A percentile compares a stretch with the other conserved stretches of the same genome.
Conservation (phyloP, 2,329 filamentous ascomycete genomes). For the Aspergillus felis region DNA sequence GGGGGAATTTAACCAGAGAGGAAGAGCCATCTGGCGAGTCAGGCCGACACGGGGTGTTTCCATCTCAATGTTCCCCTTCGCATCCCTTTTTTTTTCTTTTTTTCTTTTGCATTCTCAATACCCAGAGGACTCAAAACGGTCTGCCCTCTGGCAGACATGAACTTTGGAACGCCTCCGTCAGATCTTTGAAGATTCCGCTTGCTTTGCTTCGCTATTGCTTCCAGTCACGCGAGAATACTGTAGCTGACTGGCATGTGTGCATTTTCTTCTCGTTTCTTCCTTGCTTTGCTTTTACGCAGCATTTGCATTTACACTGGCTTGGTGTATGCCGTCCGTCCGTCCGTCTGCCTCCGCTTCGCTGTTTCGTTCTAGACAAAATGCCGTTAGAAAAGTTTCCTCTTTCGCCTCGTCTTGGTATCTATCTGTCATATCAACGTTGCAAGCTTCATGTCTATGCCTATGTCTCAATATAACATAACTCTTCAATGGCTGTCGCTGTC, state of each 20-base stretch:
- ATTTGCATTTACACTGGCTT: conserved; percentile 21
- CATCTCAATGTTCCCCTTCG: conserved; percentile 3
- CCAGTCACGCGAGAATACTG: background rate
- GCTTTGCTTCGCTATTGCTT: conserved; percentile 1
- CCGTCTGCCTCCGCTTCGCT: conserved; percentile 11
- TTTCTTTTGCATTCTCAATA: conserved; percentile 22
- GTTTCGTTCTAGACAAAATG: conserved; percentile 23
- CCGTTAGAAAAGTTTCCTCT: conserved; percentile 22
- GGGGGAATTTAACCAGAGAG: conserved; percentile 3
- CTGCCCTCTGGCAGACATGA: background rate
- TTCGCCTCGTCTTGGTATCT: background rate
- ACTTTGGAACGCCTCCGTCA: background rate
- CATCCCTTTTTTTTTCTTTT: conserved; percentile 7
- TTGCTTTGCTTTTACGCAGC: conserved; percentile 6
- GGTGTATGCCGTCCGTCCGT: conserved; percentile 21
- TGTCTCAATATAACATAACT: conserved; percentile 9
- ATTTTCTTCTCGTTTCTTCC: conserved; percentile 13
- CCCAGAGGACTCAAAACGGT: conserved; percentile 21
- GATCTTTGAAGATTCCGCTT: background rate
- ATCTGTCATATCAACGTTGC: background rate
- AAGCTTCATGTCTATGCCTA: background rate
- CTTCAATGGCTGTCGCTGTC: conserved; percentile 3
- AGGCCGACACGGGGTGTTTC: conserved; percentile 8
- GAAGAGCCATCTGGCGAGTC: conserved; percentile 13
- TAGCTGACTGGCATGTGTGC: background rate